A percentile compares a stretch with the other conserved stretches of the same genome.
These are phyloP conservation scores for Globisporangium sylvaticum DNA, from an alignment of 352 stramenopile species.

Conservation along the genomic window DNA sequence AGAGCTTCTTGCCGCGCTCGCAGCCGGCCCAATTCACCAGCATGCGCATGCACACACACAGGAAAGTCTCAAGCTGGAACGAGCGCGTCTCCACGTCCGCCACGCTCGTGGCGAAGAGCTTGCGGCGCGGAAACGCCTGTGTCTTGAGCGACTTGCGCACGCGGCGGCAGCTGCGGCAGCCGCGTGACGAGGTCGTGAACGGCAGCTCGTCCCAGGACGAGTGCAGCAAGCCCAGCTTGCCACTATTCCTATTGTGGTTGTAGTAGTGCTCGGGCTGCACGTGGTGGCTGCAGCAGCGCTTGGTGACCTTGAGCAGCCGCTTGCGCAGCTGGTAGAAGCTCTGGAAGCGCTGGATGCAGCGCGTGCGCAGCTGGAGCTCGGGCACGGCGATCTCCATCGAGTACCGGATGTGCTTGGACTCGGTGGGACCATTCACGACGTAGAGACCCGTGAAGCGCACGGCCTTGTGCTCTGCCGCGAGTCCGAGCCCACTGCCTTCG, in stretches of 20 bases:
- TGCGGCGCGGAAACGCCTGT: slow-evolving; percentile 50
- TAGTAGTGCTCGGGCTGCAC: slow-evolving; percentile 12
- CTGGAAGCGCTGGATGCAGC: slow-evolving; percentile 55
- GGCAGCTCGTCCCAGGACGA: slow-evolving; percentile 18
- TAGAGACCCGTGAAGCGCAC: slow-evolving; percentile 51
- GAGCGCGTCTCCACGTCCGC: slow-evolving; percentile 48
- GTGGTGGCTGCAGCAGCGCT: slow-evolving; percentile 35
- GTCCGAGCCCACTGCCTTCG: not conserved
- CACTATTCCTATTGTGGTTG: slow-evolving; percentile 10
- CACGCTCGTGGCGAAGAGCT: slow-evolving; percentile 37
- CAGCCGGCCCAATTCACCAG: slow-evolving; percentile 45
- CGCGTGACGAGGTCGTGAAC: slow-evolving; percentile 15
- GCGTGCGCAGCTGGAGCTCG: slow-evolving; percentile 40
- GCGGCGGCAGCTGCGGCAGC: slow-evolving; percentile 35
- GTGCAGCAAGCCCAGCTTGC: slow-evolving; percentile 12
- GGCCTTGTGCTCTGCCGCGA: slow-evolving; percentile 19
- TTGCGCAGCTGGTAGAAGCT: slow-evolving; percentile 54
- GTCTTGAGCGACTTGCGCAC: slow-evolving; percentile 33
- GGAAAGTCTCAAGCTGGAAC: slow-evolving; percentile 47
- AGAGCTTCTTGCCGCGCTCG: slow-evolving; percentile 40
- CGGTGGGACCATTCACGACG: slow-evolving; percentile 48
- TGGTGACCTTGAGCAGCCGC: slow-evolving; percentile 38
- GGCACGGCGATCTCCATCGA: slow-evolving; percentile 51
- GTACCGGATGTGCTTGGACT: slow-evolving; percentile 54
- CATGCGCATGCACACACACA: slow-evolving; percentile 33